Conservation (phyloP, 257 asterid genomes). For the Salvia splendens region DNA sequence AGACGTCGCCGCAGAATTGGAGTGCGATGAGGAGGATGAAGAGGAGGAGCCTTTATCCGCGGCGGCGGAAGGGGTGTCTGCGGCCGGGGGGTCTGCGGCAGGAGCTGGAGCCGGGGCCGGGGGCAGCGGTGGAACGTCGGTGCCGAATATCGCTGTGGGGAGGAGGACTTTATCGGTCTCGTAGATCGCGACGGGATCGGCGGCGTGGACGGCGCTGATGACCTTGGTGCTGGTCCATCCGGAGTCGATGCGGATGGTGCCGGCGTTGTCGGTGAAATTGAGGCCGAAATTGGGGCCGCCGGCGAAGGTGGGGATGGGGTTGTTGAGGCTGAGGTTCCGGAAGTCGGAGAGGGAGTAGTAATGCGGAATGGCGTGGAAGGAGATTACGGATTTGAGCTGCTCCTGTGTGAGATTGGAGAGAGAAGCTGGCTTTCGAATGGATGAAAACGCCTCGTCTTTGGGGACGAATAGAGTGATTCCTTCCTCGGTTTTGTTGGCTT, state of each 20-base stretch:
- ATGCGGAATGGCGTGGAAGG: conserved; percentile 76
- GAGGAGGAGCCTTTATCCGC: conserved; percentile 13
- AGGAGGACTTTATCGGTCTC: conserved; percentile 69
- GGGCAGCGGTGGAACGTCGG: conserved; percentile 72
- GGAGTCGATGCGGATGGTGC: conserved; percentile 54
- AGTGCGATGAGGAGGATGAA: conserved; percentile 31
- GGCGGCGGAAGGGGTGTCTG: conserved; percentile 59
- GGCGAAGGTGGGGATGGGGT: conserved; percentile 67
- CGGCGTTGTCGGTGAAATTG: conserved; percentile 65
- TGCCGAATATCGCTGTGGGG: conserved; percentile 80
- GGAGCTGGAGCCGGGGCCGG: conserved; percentile 83
- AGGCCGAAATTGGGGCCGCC: conserved; percentile 49
- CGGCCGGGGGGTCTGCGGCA: conserved; percentile 45
- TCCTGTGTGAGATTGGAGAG: conserved; percentile 65
- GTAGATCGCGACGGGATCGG: conserved; percentile 73
- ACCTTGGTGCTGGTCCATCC: conserved; percentile 76
- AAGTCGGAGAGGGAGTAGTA: conserved; percentile 75
- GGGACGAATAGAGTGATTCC: conserved; percentile 87
- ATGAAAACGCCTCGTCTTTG: conserved; percentile 58
- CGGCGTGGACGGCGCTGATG: conserved; percentile 69
- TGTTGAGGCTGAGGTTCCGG: conserved; percentile 62
- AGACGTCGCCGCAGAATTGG: conserved; percentile 48
- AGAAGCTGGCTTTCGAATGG: conserved; percentile 43
- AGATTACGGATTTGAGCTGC: conserved; percentile 63
- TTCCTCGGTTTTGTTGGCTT: conserved; percentile 71